Percentiles rank a stretch among this genome's conserved stretches.
These are phyloP conservation scores for Xylariales sp. DNA, from an alignment of 2,329 filamentous ascomycete genomes.

Conservation along the genomic window DNA sequence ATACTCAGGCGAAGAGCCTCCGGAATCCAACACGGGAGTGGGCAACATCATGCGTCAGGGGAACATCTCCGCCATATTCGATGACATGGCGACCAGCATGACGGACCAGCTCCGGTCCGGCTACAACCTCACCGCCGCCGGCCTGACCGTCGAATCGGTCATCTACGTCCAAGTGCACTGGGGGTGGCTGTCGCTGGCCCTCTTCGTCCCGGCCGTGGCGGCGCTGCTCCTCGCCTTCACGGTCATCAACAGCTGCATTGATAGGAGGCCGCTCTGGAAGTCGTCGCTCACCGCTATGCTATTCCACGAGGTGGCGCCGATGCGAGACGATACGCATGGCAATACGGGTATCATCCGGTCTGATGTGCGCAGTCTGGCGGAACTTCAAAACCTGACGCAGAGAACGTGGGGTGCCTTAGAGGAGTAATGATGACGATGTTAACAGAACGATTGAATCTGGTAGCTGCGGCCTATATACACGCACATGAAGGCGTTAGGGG, in stretches of 20 bases:
- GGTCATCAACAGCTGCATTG: background rate
- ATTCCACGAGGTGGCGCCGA: too few species aligned
- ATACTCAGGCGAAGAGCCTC: background rate
- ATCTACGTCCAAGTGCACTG: background rate
- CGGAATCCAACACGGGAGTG: background rate
- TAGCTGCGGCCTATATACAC: too few species aligned
- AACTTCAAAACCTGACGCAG: too few species aligned
- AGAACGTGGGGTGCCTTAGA: too few species aligned
- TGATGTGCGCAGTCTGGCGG: too few species aligned
- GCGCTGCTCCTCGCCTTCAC: background rate
- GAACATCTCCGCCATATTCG: background rate
- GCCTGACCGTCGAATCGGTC: background rate
- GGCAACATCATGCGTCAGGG: background rate
- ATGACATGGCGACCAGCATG: conserved; percentile 8
- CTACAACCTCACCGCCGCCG: background rate
- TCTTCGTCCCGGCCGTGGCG: background rate
- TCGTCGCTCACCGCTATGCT: background rate
- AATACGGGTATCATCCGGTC: too few species aligned
- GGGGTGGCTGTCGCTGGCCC: background rate
- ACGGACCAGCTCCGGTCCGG: conserved; percentile 9
- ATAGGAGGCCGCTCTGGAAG: background rate
- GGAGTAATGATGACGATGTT: too few species aligned
- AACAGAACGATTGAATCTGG: too few species aligned
- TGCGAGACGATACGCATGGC: too few species aligned
- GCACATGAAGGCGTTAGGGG: too few species aligned